Evolutionary conservation across 176 grass and related monocot genomes (phyloP).

Genomic region (Juncus effusus): DNA sequence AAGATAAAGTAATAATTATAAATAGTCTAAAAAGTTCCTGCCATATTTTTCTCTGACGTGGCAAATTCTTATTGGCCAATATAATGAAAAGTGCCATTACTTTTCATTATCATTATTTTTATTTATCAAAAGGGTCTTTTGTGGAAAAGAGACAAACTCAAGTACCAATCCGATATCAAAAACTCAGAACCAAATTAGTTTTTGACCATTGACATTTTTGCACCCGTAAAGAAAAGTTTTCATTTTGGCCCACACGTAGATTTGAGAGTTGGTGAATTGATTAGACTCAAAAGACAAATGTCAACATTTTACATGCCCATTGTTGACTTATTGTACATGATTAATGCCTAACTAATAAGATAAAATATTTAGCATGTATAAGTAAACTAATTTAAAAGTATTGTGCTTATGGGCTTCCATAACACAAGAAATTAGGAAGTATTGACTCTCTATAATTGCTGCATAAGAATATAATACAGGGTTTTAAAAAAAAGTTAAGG

Average conservation of each 20-base stretch:
- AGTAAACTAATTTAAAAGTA: too few relatives aligned
- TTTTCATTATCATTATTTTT: neutral
- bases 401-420: too few relatives aligned
- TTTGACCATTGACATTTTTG: neutral
- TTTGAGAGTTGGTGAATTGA: neutral
- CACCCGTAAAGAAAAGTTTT: neutral
- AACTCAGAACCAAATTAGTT: too few relatives aligned
- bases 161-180: neutral
- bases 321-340: constrained; percentile 20
- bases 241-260: neutral
- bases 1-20: too few relatives aligned
- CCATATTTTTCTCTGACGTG: too few relatives aligned
- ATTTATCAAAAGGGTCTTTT: neutral
- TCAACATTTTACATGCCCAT: constrained; percentile 21
- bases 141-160: neutral
- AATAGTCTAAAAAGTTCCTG: too few relatives aligned
- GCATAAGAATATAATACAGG: too few relatives aligned
- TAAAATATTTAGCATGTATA: neutral
- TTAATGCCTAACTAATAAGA: constrained; percentile 10
- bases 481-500: too few relatives aligned
- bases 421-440: too few relatives aligned
- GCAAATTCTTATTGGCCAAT: too few relatives aligned
- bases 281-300: neutral
- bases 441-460: too few relatives aligned
- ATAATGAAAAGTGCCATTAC: neutral